Evolutionary conservation across 2,329 filamentous ascomycete species (phyloP).

Genomic region (Alternaria incomplexa): DNA sequence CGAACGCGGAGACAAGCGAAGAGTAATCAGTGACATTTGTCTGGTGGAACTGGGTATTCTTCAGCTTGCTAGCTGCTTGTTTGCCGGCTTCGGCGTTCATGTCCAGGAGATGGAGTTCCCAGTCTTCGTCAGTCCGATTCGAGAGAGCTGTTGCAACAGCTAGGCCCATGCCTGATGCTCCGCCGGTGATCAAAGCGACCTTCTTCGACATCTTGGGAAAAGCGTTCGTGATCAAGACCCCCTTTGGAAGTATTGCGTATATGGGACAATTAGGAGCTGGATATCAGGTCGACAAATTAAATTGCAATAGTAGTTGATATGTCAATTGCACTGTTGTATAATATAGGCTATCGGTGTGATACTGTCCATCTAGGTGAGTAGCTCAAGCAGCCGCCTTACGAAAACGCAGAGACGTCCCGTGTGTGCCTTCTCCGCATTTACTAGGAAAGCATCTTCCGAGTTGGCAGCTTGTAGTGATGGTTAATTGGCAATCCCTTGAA

Average conservation of each 20-base stretch:
- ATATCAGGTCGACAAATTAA: background rate
- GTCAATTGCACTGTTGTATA: background rate
- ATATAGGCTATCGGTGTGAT: too few relatives aligned
- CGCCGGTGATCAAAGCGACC: slow-evolving; percentile 76
- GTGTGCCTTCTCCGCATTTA: slow-evolving; percentile 16
- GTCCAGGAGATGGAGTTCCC: slow-evolving; percentile 52
- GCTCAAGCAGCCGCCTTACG: background rate
- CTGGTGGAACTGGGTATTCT: slow-evolving; percentile 48
- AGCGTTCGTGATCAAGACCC: background rate
- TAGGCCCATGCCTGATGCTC: slow-evolving; percentile 63
- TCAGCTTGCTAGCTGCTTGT: slow-evolving; percentile 29
- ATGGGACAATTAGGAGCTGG: too few relatives aligned
- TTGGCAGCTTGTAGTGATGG: background rate
- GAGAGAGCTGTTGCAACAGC: slow-evolving; percentile 50
- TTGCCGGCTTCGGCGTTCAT: slow-evolving; percentile 47
- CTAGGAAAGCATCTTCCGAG: slow-evolving; percentile 9
- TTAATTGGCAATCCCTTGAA: background rate
- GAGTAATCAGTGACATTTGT: slow-evolving; percentile 49
- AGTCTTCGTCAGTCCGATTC: slow-evolving; percentile 36
- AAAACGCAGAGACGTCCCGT: background rate
- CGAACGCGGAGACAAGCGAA: slow-evolving; percentile 44
- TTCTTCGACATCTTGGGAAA: slow-evolving; percentile 20
- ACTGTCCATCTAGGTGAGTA: background rate
- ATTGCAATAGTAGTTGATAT: background rate
- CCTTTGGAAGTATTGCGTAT: background rate